phyloP scores from a whole-genome alignment of 202 grass and related monocot genomes.

The Hordeum pubiflorum region DNA sequence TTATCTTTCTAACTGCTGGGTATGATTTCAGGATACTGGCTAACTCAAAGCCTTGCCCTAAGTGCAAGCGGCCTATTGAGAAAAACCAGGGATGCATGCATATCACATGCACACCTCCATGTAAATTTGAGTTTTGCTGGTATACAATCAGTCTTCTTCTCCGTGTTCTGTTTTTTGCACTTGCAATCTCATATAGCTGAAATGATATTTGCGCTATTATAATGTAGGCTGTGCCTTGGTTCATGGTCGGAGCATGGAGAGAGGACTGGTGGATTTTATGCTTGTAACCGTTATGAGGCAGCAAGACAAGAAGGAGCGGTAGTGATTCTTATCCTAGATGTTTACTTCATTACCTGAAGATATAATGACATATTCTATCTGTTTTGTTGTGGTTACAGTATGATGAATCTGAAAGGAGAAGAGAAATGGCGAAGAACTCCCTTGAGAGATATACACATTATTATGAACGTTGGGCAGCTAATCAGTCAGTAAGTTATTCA shows the following conservation, averaged over 20 bases:
- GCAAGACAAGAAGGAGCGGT: slow-evolving; percentile 99
- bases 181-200: slow-evolving; percentile 3
- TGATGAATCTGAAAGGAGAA: slow-evolving; percentile 98
- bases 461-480: slow-evolving; percentile 99
- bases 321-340: slow-evolving; percentile 22
- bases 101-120: slow-evolving; percentile 96
- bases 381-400: slow-evolving; percentile 53
- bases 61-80: slow-evolving; percentile 98
- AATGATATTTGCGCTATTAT: slow-evolving; percentile 16
- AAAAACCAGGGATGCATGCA: slow-evolving; percentile 99
- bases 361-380: slow-evolving; percentile 15
- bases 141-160: slow-evolving; percentile 31
- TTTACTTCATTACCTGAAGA: slow-evolving; percentile 12
- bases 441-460: slow-evolving; percentile 99
- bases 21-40: slow-evolving; percentile 86
- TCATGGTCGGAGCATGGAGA: slow-evolving; percentile 95
- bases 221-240: slow-evolving; percentile 92
- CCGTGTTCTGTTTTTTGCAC: slow-evolving; percentile 5
- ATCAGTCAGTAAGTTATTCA: slow-evolving; percentile 80
- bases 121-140: slow-evolving; percentile 99
- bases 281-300: slow-evolving; percentile 96
- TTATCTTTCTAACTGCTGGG: slow-evolving; percentile 12
- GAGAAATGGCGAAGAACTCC: slow-evolving; percentile 99
- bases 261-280: slow-evolving; percentile 96
- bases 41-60: slow-evolving; percentile 98